A percentile compares a stretch with the other conserved stretches of the same genome.
Conservation (phyloP, 768 basidiomycete genomes). For the Auricularia sp. region DNA sequence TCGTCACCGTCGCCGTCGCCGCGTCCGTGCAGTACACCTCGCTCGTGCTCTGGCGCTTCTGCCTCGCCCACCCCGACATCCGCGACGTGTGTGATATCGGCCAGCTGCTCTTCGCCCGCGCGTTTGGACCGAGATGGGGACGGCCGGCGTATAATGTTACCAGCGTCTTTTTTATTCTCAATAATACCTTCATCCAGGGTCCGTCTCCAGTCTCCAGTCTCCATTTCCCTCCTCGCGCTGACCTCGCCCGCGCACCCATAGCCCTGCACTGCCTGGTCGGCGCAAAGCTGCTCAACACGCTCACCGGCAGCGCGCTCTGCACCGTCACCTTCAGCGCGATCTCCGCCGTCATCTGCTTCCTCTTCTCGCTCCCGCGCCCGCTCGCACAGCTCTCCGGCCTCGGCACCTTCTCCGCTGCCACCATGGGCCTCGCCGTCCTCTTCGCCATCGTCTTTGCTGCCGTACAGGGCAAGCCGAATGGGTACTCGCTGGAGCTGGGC, state of each 20-base stretch:
- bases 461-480: slow-evolving; percentile 31
- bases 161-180: slow-evolving; percentile 41
- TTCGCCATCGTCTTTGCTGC: slow-evolving; percentile 34
- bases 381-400: slow-evolving; percentile 30
- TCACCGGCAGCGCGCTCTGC: slow-evolving; percentile 31
- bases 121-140: slow-evolving; percentile 6
- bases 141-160: slow-evolving; percentile 39
- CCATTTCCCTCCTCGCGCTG: neutral
- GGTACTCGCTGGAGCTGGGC: slow-evolving; percentile 22
- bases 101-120: slow-evolving; percentile 35
- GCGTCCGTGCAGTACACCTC: slow-evolving; percentile 35
- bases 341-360: slow-evolving; percentile 29
- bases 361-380: slow-evolving; percentile 35
- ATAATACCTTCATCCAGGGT: slow-evolving; percentile 48
- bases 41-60: slow-evolving; percentile 37
- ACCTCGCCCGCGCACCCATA: too few relatives aligned
- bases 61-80: slow-evolving; percentile 38
- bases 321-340: slow-evolving; percentile 31
- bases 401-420: slow-evolving; percentile 29
- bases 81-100: slow-evolving; percentile 45
- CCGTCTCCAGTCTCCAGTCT: neutral
- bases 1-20: slow-evolving; percentile 32
- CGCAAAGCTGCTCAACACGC: slow-evolving; percentile 35
- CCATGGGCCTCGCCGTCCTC: slow-evolving; percentile 38
- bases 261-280: slow-evolving; percentile 38